Evolutionary conservation across 371 early-diverging fungal genomes (phyloP), one percentile per base, ranked within the genome.

Genomic region (Mucor saturninus): DNA sequence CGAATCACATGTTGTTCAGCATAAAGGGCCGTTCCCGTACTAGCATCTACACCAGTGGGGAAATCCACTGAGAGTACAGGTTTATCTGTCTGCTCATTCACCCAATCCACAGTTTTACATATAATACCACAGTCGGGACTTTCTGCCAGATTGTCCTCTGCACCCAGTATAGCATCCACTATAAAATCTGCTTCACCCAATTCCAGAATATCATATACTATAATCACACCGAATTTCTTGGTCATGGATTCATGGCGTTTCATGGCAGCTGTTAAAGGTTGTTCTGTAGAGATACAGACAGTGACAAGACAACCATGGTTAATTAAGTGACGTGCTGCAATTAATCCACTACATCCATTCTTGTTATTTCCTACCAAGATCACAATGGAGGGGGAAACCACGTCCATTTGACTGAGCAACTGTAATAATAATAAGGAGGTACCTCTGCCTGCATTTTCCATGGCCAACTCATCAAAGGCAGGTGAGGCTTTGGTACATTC

Each of bases 371-470:
- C 93, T 1, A 75, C 86, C 30, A 94, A 73, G 31, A 93, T 79
- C 2, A 90, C 81, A 21, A 93, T 81, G 2, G 83, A 61, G 1
- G 91, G 89, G n/a, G 88, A 89, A 29, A 81, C 79, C 6, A 84
- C 80, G 21, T 84, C 80, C 61, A 88, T 83, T 11, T 59, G 69
- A 75, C 80, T 89, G 5, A 92, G 62, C 14, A 84, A 81, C 55
- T 91, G 88, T 30, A 92, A 71, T 32, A 81, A 83, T 74, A 91
- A 69, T 78, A 86, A 78, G 28, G 90, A 84, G 3, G 85, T 77
- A n/a, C 91, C 85, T 26, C 92, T 79, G 2, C 92, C 95, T 9
- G 88, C 93, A 73, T 93, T 93, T 68, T 93, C 93, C 4, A 68
- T 54, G 4, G 51, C 46, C 4, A 68, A 13, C 26, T 52, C 59